Evolutionary conservation across 257 asterid species (phyloP).

Genomic region (Anisodus tanguticus): DNA sequence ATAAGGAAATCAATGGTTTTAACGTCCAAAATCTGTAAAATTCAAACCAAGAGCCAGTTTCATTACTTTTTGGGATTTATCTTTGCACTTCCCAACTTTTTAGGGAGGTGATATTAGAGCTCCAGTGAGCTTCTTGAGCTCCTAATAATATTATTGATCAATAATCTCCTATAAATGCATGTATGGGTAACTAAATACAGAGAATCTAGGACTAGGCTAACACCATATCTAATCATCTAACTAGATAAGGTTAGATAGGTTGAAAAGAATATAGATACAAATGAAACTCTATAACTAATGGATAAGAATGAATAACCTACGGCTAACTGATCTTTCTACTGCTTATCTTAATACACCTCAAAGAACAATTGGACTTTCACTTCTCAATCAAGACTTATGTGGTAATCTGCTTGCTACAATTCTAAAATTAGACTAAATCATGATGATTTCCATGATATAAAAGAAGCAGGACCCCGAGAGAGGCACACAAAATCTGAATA

Average conservation of each 20-base stretch:
- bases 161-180: no score
- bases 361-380: not conserved
- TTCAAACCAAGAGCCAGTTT: not conserved
- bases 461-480: no score
- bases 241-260: not conserved
- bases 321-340: no score
- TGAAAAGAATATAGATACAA: no score
- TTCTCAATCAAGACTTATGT: not conserved
- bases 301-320: no score
- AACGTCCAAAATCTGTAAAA: not conserved
- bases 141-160: no score
- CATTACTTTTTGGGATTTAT: not conserved
- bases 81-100: not conserved
- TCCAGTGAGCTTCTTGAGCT: conserved; percentile 8
- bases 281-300: no score
- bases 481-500: no score
- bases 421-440: not conserved
- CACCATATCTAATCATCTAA: no score
- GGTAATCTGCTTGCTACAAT: not conserved
- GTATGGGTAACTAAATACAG: no score
- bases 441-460: not conserved
- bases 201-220: no score
- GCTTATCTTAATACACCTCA: not conserved
- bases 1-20: not conserved
- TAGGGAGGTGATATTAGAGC: not conserved